phyloP scores from a whole-genome alignment of 352 stramenopile genomes.

The Pythium chondricola region DNA sequence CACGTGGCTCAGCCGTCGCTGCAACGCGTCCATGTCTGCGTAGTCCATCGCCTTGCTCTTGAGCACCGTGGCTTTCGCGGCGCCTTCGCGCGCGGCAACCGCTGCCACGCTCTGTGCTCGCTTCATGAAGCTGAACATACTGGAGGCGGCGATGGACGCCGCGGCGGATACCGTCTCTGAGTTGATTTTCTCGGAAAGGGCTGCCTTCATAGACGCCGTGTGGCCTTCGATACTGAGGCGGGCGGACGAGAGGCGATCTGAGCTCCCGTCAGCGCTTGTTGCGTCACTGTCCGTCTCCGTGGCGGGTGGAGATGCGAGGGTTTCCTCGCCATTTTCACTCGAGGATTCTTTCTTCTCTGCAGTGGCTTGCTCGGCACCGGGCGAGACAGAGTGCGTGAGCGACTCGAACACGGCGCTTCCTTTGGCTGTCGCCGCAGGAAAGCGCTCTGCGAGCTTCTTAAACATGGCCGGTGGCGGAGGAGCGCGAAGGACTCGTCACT shows the following conservation, averaged over 20 bases:
- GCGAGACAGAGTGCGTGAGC: slow-evolving; percentile 31
- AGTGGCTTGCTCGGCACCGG: slow-evolving; percentile 20
- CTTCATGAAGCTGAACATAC: slow-evolving; percentile 81
- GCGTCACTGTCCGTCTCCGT: not conserved
- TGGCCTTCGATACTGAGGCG: slow-evolving; percentile 33
- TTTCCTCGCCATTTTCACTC: slow-evolving; percentile 4
- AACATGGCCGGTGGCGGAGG: slow-evolving; percentile 41
- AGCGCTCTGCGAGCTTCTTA: slow-evolving; percentile 74
- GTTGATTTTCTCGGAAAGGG: slow-evolving; percentile 61
- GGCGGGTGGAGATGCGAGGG: not conserved
- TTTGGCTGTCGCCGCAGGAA: slow-evolving; percentile 55
- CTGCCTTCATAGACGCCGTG: slow-evolving; percentile 43
- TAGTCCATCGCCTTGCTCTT: slow-evolving; percentile 74
- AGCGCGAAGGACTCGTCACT: too few relatives aligned
- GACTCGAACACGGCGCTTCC: slow-evolving; percentile 47
- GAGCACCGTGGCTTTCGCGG: slow-evolving; percentile 58
- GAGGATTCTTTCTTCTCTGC: slow-evolving; percentile 12
- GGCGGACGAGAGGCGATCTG: slow-evolving; percentile 9
- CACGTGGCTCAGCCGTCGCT: slow-evolving; percentile 71
- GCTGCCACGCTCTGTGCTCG: slow-evolving; percentile 72
- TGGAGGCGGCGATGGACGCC: slow-evolving; percentile 52
- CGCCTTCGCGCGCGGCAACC: slow-evolving; percentile 66
- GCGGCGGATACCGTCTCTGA: slow-evolving; percentile 61
- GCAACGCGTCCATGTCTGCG: slow-evolving; percentile 83
- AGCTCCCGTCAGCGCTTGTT: not conserved